phyloP scores from a whole-genome alignment of 108 stramenopile species.

The Discostella stelligeroides region DNA sequence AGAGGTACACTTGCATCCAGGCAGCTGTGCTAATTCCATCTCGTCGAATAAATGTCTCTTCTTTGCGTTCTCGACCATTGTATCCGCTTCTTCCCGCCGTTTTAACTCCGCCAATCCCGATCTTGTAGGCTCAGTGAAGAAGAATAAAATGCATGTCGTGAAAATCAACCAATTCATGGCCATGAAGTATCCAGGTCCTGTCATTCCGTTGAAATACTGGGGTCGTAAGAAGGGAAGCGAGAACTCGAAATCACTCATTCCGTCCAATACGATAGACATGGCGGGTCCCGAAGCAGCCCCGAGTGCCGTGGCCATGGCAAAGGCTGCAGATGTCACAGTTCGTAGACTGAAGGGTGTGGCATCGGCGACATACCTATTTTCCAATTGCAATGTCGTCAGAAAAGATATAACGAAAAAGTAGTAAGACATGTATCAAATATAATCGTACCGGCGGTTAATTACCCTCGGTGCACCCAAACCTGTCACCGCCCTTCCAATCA shows the following conservation, averaged over 20 bases:
- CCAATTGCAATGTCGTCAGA: background rate
- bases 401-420: background rate
- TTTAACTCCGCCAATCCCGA: constrained; percentile 63
- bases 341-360: constrained; percentile 63
- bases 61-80: constrained; percentile 10
- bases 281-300: constrained; percentile 77
- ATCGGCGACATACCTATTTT: constrained; percentile 77
- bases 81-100: constrained; percentile 19
- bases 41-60: constrained; percentile 11
- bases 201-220: constrained; percentile 70
- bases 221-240: constrained; percentile 51
- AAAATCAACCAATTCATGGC: constrained; percentile 56
- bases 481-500: constrained; percentile 72
- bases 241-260: constrained; percentile 57
- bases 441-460: constrained; percentile 67
- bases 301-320: constrained; percentile 71
- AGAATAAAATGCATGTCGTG: constrained; percentile 28
- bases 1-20: background rate
- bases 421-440: background rate
- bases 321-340: constrained; percentile 68
- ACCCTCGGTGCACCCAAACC: constrained; percentile 83
- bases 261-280: constrained; percentile 67
- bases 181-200: constrained; percentile 73
- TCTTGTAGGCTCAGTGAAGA: constrained; percentile 58
- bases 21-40: constrained; percentile 11